Conservation (phyloP, 2,329 filamentous ascomycete species). For the Aspergillus carbonarius region DNA sequence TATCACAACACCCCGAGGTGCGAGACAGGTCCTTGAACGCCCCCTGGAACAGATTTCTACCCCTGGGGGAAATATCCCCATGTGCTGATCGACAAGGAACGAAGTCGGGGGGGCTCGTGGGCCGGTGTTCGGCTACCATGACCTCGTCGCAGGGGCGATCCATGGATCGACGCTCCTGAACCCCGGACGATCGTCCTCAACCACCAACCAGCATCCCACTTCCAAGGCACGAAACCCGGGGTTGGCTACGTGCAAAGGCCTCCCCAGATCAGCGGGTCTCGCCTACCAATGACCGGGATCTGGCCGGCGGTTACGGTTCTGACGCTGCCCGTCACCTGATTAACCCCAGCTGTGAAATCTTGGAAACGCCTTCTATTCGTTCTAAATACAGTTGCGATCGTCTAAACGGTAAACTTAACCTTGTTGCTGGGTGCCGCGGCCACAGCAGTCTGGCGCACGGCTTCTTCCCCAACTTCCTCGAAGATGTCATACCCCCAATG, state of each 20-base stretch:
- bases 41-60: not conserved
- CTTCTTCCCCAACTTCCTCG: slow-evolving; percentile 29
- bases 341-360: not conserved
- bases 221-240: not conserved
- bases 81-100: not conserved
- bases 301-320: not conserved
- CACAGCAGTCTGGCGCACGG: slow-evolving; percentile 19
- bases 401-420: slow-evolving; percentile 24
- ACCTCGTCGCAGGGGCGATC: not conserved
- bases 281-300: not conserved
- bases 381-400: not conserved
- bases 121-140: not conserved
- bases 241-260: not conserved
- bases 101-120: not conserved
- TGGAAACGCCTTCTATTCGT: not conserved
- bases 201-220: not conserved
- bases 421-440: slow-evolving; percentile 19
- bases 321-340: not conserved
- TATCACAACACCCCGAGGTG: not conserved
- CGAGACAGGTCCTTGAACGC: not conserved
- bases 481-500: slow-evolving; percentile 35
- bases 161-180: not conserved
- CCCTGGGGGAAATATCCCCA: not conserved
- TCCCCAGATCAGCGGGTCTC: not conserved
- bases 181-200: not conserved